Base-by-base conservation (phyloP, 306 rosid species). In the Lathyrus tuberosus region DNA sequence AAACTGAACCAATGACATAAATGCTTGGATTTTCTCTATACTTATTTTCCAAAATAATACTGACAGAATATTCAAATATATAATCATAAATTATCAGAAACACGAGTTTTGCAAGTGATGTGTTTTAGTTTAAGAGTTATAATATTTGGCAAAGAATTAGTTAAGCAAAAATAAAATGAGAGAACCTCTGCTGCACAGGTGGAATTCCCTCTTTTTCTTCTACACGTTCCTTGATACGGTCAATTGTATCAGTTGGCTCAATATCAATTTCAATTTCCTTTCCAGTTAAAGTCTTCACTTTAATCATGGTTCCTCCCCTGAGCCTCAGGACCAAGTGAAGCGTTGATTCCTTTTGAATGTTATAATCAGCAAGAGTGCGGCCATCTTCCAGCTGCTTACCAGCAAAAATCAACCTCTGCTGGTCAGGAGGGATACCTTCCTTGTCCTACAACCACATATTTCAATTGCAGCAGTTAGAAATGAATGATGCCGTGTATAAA, bases 331-430 rank as follows among this genome's bases (percentile, higher is more conserved):
- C 97, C 57, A 88, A 84, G 81, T 90, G 96, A 77, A 94, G 99
- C 3, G 99, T 94, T 0, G 99, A 94, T 81, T 90, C 99, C 91
- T 94, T 90, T 73, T 94, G 97, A 51, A 94, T 94, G 85, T 88
- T 94, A 63, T 88, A 94, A 79, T 94, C 95, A 42, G 99, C 97
- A 77, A 94, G 97, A 43, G 97, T 87, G 67, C 95, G 86, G 0
- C 97, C 99, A 86, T 94, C 97, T 84, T 94, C 96, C 83, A 94
- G 85, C 84, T 94, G 99, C 88, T 94, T 94, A 9, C 99, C 97
- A 6, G 99, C 99, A 75, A 94, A 94, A 48, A 94, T 90, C 87
- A 94, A 71, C 83, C 99, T 85, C 75, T 94, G 97, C 78, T 90
- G 98, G 18, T 94, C 98, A 17, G 98, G 97, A 24, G 98, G 96